phyloP scores from a whole-genome alignment of 768 basidiomycete species.

The Phylloporus arenicola region DNA sequence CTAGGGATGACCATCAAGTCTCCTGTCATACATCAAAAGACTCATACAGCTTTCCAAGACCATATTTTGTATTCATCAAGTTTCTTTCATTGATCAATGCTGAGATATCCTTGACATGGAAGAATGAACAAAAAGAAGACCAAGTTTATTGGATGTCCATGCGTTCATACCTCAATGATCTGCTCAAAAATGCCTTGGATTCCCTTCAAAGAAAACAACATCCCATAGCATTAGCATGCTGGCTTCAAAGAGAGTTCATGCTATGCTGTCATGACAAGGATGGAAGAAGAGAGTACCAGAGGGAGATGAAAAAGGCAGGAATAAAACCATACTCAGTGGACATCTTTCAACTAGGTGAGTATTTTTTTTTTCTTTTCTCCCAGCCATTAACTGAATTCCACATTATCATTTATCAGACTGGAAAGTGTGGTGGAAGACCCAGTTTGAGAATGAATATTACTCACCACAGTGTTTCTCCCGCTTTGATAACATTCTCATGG shows the following conservation, averaged over 20 bases:
- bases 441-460: not conserved
- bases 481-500: too few species aligned
- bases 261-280: not conserved
- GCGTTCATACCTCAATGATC: not conserved
- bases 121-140: not conserved
- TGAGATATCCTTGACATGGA: not conserved
- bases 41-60: not conserved
- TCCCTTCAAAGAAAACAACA: not conserved
- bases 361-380: not conserved
- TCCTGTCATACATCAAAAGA: not conserved
- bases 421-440: not conserved
- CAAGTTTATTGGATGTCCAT: constrained; percentile 2
- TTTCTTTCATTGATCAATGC: not conserved
- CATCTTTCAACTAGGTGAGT: not conserved
- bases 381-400: too few species aligned
- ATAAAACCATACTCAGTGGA: not conserved
- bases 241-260: constrained; percentile 10
- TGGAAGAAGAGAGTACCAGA: not conserved
- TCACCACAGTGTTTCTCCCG: too few species aligned
- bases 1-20: not conserved
- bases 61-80: not conserved
- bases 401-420: not conserved
- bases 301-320: not conserved
- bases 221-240: not conserved
- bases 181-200: not conserved